phyloP scores from a whole-genome alignment of 2,329 filamentous ascomycete genomes.

The Beauveria sp. region DNA sequence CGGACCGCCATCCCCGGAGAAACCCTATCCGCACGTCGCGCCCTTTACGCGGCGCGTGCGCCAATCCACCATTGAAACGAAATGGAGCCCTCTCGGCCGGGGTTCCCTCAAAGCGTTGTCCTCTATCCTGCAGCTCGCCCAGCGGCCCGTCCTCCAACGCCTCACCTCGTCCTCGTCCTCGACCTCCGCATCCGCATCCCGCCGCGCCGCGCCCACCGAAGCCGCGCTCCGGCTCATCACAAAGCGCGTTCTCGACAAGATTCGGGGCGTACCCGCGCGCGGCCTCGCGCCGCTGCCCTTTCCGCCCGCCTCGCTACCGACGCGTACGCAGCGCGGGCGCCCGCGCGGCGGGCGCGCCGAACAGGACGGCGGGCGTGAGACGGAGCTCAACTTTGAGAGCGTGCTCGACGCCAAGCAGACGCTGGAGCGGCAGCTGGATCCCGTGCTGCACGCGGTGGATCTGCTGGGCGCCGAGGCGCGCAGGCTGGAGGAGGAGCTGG shows the following conservation, averaged over 20 bases:
- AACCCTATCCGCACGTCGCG: constrained; percentile 42
- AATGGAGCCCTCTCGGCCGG: constrained; percentile 54
- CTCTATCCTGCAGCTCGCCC: constrained; percentile 48
- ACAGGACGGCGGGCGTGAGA: constrained; percentile 39
- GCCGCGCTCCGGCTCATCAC: constrained; percentile 48
- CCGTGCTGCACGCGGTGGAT: constrained; percentile 54
- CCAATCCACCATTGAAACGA: constrained; percentile 58
- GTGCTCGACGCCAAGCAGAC: constrained; percentile 50
- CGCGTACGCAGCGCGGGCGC: constrained; percentile 14
- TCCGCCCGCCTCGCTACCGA: constrained; percentile 41
- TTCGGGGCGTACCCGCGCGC: constrained; percentile 22
- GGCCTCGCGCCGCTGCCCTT: constrained; percentile 49
- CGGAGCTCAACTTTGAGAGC: constrained; percentile 59
- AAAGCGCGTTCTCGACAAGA: constrained; percentile 48
- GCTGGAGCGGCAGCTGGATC: constrained; percentile 53
- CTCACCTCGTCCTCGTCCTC: constrained; percentile 27
- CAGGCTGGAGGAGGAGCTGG: constrained; percentile 47
- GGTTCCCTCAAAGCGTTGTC: constrained; percentile 49
- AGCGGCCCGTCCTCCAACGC: constrained; percentile 54
- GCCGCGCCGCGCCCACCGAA: constrained; percentile 40
- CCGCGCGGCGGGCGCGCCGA: constrained; percentile 16
- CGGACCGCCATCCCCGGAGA: constrained; percentile 22
- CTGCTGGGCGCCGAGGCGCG: constrained; percentile 52
- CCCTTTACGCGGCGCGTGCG: constrained; percentile 47
- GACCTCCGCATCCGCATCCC: constrained; percentile 28